Percentiles rank a stretch among this genome's conserved stretches.
Conservation (phyloP, 805 yeast genomes). For the Tetrapisispora namnaoensis region DNA sequence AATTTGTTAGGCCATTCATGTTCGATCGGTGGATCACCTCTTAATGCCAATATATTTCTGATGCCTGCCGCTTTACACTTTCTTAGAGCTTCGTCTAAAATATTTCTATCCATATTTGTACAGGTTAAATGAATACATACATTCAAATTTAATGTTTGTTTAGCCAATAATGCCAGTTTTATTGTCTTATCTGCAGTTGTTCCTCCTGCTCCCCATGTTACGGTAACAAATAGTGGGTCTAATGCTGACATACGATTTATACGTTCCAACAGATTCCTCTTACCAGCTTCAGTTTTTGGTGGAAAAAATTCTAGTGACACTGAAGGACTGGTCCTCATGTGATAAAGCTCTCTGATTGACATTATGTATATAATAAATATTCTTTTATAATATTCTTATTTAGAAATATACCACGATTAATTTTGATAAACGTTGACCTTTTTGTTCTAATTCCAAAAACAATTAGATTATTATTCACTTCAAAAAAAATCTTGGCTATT, state of each 20-base stretch:
- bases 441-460: no score
- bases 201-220: slow-evolving; percentile 99
- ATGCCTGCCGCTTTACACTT: slow-evolving; percentile 72
- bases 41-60: slow-evolving; percentile 76
- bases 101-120: slow-evolving; percentile 72
- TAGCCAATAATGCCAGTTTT: slow-evolving; percentile 71
- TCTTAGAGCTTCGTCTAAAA: slow-evolving; percentile 70
- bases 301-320: slow-evolving; percentile 94
- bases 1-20: slow-evolving; percentile 23
- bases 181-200: slow-evolving; percentile 80
- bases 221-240: slow-evolving; percentile 82
- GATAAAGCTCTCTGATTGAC: slow-evolving; percentile 40
- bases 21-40: slow-evolving; percentile 93
- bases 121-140: slow-evolving; percentile 93
- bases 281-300: slow-evolving; percentile 87
- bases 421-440: no score
- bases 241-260: slow-evolving; percentile 79
- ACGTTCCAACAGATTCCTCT: slow-evolving; percentile 75
- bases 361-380: slow-evolving; percentile 1
- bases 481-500: no score
- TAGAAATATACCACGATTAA: no score
- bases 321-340: slow-evolving; percentile 43
- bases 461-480: no score
- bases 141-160: slow-evolving; percentile 66
- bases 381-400: not conserved